A percentile compares a stretch with the other conserved stretches of the same genome.
These are phyloP conservation scores for Rubia yunnanensis DNA, from an alignment of 257 asterid species.

Conservation along the genomic window DNA sequence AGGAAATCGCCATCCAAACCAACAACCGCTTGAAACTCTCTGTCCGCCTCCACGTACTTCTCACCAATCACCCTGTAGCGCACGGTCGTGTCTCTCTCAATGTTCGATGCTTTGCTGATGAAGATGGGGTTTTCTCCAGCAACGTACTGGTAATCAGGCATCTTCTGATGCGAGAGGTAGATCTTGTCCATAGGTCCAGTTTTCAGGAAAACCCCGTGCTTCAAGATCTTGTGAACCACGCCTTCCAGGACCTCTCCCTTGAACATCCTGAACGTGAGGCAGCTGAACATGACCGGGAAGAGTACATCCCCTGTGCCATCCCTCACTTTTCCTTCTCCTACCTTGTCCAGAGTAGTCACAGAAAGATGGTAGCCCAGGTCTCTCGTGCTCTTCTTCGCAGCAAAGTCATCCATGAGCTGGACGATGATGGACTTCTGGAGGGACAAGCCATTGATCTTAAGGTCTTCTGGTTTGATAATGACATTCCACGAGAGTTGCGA, in stretches of 20 bases:
- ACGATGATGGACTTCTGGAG: constrained; percentile 55
- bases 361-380: constrained; percentile 62
- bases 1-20: constrained; percentile 69
- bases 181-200: constrained; percentile 61
- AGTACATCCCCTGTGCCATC: constrained; percentile 43
- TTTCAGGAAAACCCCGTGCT: constrained; percentile 56
- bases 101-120: constrained; percentile 30
- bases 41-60: constrained; percentile 57
- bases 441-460: constrained; percentile 47
- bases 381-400: constrained; percentile 45
- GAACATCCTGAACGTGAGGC: constrained; percentile 68
- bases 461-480: constrained; percentile 45
- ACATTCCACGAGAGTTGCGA: no score
- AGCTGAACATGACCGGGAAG: constrained; percentile 63
- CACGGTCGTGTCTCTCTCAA: constrained; percentile 40
- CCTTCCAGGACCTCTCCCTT: constrained; percentile 71
- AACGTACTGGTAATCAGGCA: constrained; percentile 42
- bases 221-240: constrained; percentile 45
- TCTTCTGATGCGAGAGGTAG: constrained; percentile 51
- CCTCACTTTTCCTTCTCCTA: constrained; percentile 52
- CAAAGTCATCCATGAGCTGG: constrained; percentile 52
- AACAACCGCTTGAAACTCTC: constrained; percentile 54
- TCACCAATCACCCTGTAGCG: constrained; percentile 50
- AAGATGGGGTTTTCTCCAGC: constrained; percentile 57
- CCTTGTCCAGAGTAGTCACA: constrained; percentile 49